phyloP scores from a whole-genome alignment of 306 rosid genomes.

The Cotoneaster glaucophyllus region DNA sequence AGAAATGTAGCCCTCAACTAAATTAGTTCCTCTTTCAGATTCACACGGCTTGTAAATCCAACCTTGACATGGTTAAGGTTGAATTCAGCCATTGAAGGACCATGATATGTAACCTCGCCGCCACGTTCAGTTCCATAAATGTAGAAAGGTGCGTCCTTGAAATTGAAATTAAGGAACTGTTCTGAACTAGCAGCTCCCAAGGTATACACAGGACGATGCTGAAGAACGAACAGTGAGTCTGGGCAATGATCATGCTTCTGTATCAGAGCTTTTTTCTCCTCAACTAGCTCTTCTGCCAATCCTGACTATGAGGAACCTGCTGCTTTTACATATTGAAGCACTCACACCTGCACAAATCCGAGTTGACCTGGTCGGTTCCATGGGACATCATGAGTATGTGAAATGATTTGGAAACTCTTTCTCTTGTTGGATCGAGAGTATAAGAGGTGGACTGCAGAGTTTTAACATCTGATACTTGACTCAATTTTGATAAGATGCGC shows the following conservation, averaged over 20 bases:
- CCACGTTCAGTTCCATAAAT: slow-evolving; percentile 45
- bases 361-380: neutral
- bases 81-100: slow-evolving; percentile 16
- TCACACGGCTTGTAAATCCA: neutral
- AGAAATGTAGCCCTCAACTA: neutral
- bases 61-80: slow-evolving; percentile 13
- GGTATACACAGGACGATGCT: slow-evolving; percentile 42
- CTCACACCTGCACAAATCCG: slow-evolving; percentile 48
- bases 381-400: slow-evolving; percentile 1
- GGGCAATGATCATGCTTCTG: slow-evolving; percentile 20
- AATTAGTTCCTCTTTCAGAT: neutral
- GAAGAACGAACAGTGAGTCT: slow-evolving; percentile 35
- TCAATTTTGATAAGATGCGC: too few species aligned
- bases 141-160: slow-evolving; percentile 26
- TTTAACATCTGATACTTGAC: neutral
- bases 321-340: slow-evolving; percentile 52
- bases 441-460: neutral
- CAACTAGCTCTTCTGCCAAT: slow-evolving; percentile 41
- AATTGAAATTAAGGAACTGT: slow-evolving; percentile 31
- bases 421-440: neutral
- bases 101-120: slow-evolving; percentile 46
- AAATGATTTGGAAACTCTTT: slow-evolving; percentile 24
- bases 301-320: slow-evolving; percentile 45
- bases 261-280: slow-evolving; percentile 27
- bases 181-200: slow-evolving; percentile 39